Evolutionary conservation across 2,329 filamentous ascomycete genomes (phyloP), one percentile per base, ranked within the genome.

Genomic region (Aureobasidium mangrovei): DNA sequence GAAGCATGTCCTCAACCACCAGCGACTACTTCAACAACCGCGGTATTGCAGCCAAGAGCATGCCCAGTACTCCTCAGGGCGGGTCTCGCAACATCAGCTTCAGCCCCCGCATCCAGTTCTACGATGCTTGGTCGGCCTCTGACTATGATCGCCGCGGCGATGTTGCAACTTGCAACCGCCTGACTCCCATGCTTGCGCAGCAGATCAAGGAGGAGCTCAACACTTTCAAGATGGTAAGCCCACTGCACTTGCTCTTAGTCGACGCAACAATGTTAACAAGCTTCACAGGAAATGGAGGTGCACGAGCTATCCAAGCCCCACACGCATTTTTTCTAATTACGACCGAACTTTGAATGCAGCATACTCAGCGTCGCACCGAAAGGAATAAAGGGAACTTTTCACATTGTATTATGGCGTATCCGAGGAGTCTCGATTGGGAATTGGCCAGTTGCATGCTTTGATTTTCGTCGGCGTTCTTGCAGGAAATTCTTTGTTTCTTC

Each of bases 151-250:
- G 93, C 58, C 84, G 93, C 53, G 93, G 93, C 53, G 93, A 98
- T 58, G 87, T 97, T 72, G 91, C 93, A 8, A 98, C 93, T 1
- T 98, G 93, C 81, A 98, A 98, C 68, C 88, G 91, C 61, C 78
- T 98, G 62, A 98, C 93, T 46, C 93, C 93, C 9, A 91, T 96
- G 80, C 81, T 98, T 59, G 93, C 93, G 43, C 93, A 98, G 73
- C 93, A 98, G 71, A 98, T 98, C 74, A 97, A 97, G 74, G 93
- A 98, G 74, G 93, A 98, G 74, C 81, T 98, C 63, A 98, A 98
- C 74, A 94, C 85, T 63, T 98, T 98, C 79, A 98, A 98, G 72
- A 98, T 98, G 93, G 89, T 93, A 75, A 58, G 84, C 72, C 53
- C 33, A 42, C 10, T 27, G n/a, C 27, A 4, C 8, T 18, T 18